A percentile compares a stretch with the other conserved stretches of the same genome.
These are phyloP conservation scores for Heimioporus punctisporus DNA, from an alignment of 1,284 basidiomycete genomes.

Conservation along the genomic window DNA sequence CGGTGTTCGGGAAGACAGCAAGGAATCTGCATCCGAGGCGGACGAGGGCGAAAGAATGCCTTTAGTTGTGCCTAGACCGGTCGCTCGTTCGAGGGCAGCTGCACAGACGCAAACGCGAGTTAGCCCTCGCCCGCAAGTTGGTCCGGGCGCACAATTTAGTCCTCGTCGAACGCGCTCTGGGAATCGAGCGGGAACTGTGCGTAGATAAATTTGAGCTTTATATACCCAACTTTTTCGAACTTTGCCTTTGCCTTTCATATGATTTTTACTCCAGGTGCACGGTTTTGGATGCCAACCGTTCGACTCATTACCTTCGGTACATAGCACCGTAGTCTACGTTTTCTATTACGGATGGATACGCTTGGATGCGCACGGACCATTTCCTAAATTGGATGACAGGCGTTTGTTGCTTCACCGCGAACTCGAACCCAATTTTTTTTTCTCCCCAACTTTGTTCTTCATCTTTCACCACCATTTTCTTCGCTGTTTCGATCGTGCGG, in stretches of 20 bases:
- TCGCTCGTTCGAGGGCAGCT: constrained; percentile 10
- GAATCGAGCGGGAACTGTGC: background rate
- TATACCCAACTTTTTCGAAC: no score
- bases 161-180: constrained; percentile 10
- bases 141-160: background rate
- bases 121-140: no score
- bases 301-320: no score
- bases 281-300: no score
- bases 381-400: constrained; percentile 4
- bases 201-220: rapidly evolving
- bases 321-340: no score
- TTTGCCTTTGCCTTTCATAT: no score
- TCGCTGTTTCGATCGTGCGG: constrained; percentile 66
- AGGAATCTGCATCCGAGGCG: no score
- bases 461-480: constrained; percentile 1
- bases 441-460: background rate
- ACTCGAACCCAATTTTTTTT: background rate
- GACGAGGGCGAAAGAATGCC: no score
- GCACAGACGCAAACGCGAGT: background rate
- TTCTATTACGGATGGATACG: no score
- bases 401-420: background rate
- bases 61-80: no score
- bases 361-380: constrained; percentile 26
- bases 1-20: background rate
- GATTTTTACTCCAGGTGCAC: no score